Base-by-base conservation (phyloP, 495 filamentous ascomycete species). In the Aspergillus saccharolyticus region DNA sequence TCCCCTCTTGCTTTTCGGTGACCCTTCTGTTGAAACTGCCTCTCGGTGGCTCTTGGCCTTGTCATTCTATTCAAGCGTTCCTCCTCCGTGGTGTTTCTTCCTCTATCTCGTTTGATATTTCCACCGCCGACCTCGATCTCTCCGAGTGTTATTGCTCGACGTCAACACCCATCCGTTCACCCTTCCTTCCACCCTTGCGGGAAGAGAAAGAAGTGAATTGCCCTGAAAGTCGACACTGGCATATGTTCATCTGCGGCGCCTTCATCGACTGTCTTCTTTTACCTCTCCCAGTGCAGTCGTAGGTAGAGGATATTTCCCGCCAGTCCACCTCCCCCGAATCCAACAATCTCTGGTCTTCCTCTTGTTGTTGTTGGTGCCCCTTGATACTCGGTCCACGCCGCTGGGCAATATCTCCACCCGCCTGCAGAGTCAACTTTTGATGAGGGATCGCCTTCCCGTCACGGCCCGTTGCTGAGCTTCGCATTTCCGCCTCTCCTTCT, bases 391-490 rank as follows among this genome's bases (percentile, higher is more conserved):
- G 64, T 54, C 46, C 53, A 63, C 58, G 56, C 58, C 53, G 25
- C 25, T 28, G 55, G 57, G 49, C 60, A 54, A 52, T 28, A 56
- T 51, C 42, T 56, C 56, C 56, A 55, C 55, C 46, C 61, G 54
- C 16, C 51, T 61, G 57, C 44, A 53, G 48, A 59, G 42, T 58
- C 44, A 42, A 54, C 49, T 52, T 60, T 54, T 39, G 30, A 63
- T 62, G 61, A 66, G 53, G 61, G 58, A 60, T 63, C 64, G 47
- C 48, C 61, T 62, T 42, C 53, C 61, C 61, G 53, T 59, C 61
- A 61, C 64, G 64, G 64, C 64, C 60, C 60, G 64, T 63, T 63
- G 61, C 61, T 66, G 61, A 66, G 46, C 52, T 63, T 52, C 61
- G 55, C 60, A 61, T 61, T 58, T 59, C 57, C 58, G 51, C 63